A percentile compares a stretch with the other conserved stretches of the same genome.
These are phyloP conservation scores for Asterella californica DNA, from an alignment of 225 moss, liverwort and hornwort species.

Conservation along the genomic window DNA sequence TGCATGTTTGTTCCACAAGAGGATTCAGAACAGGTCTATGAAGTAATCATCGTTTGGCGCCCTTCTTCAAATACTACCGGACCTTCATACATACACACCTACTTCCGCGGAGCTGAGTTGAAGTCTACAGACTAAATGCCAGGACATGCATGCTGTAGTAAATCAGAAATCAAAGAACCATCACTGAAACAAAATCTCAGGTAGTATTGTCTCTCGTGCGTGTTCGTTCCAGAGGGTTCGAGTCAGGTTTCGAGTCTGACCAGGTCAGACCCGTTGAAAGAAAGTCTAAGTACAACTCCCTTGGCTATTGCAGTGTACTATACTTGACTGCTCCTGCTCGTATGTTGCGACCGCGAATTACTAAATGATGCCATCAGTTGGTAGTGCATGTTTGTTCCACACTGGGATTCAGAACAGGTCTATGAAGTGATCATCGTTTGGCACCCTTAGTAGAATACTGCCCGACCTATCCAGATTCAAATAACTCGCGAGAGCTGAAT, in stretches of 20 bases:
- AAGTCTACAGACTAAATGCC: no score
- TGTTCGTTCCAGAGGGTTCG: no score
- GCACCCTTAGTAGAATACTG: background rate
- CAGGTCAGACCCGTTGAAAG: background rate
- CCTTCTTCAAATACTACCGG: background rate
- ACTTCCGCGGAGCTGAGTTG: no score
- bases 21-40: slow-evolving; percentile 28
- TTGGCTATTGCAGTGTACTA: background rate
- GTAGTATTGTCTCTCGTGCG: no score
- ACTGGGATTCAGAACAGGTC: slow-evolving; percentile 22
- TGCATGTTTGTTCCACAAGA: background rate
- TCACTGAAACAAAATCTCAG: no score
- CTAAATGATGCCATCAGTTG: slow-evolving; percentile 16
- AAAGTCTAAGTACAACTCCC: background rate
- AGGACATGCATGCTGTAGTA: no score
- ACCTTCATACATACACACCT: background rate
- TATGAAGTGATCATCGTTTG: slow-evolving; percentile 21
- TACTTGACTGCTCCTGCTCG: background rate
- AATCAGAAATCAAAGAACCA: no score
- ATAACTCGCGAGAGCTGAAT: background rate
- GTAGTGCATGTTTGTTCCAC: slow-evolving; percentile 27
- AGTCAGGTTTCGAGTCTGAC: background rate
- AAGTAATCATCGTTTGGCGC: slow-evolving; percentile 16
- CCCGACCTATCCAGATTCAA: background rate
- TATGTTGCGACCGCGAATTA: background rate